These are phyloP conservation scores for Wickerhamiella kazuoi DNA, from an alignment of 805 yeast species.

Conservation along the genomic window DNA sequence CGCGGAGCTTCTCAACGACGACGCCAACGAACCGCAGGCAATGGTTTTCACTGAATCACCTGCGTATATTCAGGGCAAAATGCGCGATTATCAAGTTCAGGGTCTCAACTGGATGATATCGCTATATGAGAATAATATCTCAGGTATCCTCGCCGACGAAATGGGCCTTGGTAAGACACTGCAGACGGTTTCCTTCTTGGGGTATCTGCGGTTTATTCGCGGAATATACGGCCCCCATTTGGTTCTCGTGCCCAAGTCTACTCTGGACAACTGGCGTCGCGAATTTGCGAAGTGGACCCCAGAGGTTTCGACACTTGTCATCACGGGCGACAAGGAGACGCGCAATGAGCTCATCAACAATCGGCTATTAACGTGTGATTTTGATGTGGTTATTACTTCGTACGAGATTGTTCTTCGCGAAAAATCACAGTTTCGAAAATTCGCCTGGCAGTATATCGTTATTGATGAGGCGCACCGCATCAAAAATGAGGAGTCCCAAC, in stretches of 20 bases:
- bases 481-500: conserved; percentile 80
- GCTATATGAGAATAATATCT: conserved; percentile 67
- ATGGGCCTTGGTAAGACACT: conserved; percentile 96
- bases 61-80: conserved; percentile 47
- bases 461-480: conserved; percentile 96
- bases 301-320: conserved; percentile 65
- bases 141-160: conserved; percentile 93
- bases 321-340: conserved; percentile 81
- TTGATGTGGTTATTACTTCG: conserved; percentile 80
- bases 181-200: conserved; percentile 84
- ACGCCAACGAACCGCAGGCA: conserved; percentile 31
- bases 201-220: conserved; percentile 63
- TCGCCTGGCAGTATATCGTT: conserved; percentile 84
- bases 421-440: conserved; percentile 57
- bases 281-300: conserved; percentile 95
- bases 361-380: conserved; percentile 48
- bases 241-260: conserved; percentile 86
- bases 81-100: conserved; percentile 85
- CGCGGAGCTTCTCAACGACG: conserved; percentile 64
- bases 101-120: conserved; percentile 92
- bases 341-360: conserved; percentile 44
- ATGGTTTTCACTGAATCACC: conserved; percentile 82
- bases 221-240: conserved; percentile 79
- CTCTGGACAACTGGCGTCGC: conserved; percentile 90
- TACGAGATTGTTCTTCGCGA: conserved; percentile 89